Evolutionary conservation across 2,329 filamentous ascomycete genomes (phyloP), one percentile per base, ranked within the genome.

Genomic region (Lecanicillium sp.): DNA sequence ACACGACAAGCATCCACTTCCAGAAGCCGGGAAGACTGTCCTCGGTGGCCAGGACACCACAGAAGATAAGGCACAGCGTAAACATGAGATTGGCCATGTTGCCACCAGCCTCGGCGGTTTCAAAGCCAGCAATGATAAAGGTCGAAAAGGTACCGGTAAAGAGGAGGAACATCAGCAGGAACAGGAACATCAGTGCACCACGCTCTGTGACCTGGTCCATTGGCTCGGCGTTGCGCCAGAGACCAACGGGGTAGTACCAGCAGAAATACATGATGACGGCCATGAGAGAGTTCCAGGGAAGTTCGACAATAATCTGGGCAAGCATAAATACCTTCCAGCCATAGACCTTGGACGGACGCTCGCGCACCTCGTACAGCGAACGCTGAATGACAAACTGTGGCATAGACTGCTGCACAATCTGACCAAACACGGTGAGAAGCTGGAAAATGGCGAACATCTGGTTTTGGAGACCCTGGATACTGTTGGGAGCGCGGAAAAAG

Each of bases 361-460:
- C 87, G 36, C 85, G 84, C 22, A 84, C 84, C 62, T 94, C 87
- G 60, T 92, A 94, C 0, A 94, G 68, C 13, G 81, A 77, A 39
- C 87, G 79, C 53, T 90, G 86, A 19, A 81, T 78, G 50, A 92
- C 82, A 50, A 94, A 92, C 51, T 87, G 82, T 1, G 87, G 87
- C 84, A 92, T 89, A 30, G 83, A 83, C 53, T 88, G 84, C 56
- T 88, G 81, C 7, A 83, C 75, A 29, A 88, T 69, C 52, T 86
- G 80, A 46, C 84, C 82, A 55, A 94, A 94, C 54, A 94, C 77
- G 29, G 81, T 90, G 43, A 84, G 67, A 41, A 90, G 64, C 72
- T 90, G 84, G 71, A 92, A 94, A 47, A 92, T 82, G 54, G 79
- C 74, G 57, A 92, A 94, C 69, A 90, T 81, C 49, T 89, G 84